A percentile compares a stretch with the other conserved stretches of the same genome.
These are phyloP conservation scores for Leccinum disarticulatum DNA, from an alignment of 768 basidiomycete species.

Conservation along the genomic window DNA sequence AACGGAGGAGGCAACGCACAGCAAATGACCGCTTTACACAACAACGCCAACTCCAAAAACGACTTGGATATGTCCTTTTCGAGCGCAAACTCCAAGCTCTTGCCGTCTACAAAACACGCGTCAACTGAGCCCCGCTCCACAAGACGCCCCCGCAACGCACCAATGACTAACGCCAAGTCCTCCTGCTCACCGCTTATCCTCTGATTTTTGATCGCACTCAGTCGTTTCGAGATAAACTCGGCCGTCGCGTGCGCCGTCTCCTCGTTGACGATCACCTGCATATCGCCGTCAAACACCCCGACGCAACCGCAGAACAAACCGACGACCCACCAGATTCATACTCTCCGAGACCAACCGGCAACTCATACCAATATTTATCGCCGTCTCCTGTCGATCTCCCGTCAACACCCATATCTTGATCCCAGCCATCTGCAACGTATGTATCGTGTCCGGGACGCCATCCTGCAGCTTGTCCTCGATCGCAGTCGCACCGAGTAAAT, in stretches of 20 bases:
- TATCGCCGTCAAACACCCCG: not conserved
- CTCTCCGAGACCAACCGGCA: slow-evolving; percentile 96
- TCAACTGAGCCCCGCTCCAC: not conserved
- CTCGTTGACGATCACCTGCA: slow-evolving; percentile 92
- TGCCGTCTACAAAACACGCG: slow-evolving; percentile 67
- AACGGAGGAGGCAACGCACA: slow-evolving; percentile 48
- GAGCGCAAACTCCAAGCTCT: slow-evolving; percentile 88
- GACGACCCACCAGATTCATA: slow-evolving; percentile 80
- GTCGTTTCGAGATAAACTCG: slow-evolving; percentile 83
- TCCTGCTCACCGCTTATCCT: slow-evolving; percentile 89
- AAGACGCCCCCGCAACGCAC: slow-evolving; percentile 41
- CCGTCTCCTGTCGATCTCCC: slow-evolving; percentile 97
- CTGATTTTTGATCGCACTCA: slow-evolving; percentile 92
- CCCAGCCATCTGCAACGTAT: slow-evolving; percentile 96
- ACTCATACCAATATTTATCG: slow-evolving; percentile 98
- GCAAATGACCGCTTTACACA: slow-evolving; percentile 99
- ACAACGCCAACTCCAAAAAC: slow-evolving; percentile 92
- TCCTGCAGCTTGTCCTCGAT: slow-evolving; percentile 99
- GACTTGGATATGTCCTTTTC: slow-evolving; percentile 89
- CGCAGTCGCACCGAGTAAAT: slow-evolving; percentile 92
- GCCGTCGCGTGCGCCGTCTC: slow-evolving; percentile 77
- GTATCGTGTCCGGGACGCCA: slow-evolving; percentile 97
- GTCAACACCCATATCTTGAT: slow-evolving; percentile 99
- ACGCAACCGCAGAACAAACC: not conserved
- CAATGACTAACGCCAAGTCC: slow-evolving; percentile 93